These are phyloP conservation scores for Schizosaccharomyces japonicus DNA, from an alignment of 805 yeast genomes.

Conservation along the genomic window DNA sequence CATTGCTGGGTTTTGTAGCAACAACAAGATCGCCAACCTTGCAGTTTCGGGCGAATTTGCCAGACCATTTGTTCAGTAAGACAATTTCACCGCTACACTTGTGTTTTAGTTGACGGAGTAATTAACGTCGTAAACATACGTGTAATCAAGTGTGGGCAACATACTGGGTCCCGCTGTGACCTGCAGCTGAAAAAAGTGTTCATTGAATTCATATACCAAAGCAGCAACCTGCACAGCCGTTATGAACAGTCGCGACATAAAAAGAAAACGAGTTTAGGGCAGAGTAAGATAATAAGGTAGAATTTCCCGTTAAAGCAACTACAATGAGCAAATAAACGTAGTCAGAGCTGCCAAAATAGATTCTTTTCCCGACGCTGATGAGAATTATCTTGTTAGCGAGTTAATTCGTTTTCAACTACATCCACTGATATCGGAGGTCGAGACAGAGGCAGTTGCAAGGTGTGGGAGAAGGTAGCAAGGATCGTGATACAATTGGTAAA, in stretches of 20 bases:
- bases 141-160: constrained; percentile 1
- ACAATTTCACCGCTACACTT: constrained; percentile 52
- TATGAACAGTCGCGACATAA: not conserved
- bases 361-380: too few relatives aligned
- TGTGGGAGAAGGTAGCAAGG: not conserved
- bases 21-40: constrained; percentile 71
- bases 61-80: constrained; percentile 37
- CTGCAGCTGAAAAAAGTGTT: not conserved
- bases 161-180: constrained; percentile 2
- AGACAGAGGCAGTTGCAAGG: too few relatives aligned
- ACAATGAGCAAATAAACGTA: too few relatives aligned
- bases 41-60: constrained; percentile 39
- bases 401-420: too few relatives aligned
- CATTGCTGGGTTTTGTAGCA: constrained; percentile 74
- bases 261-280: too few relatives aligned
- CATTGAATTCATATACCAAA: not conserved
- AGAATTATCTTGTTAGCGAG: too few relatives aligned
- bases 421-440: too few relatives aligned
- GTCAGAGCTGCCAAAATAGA: too few relatives aligned
- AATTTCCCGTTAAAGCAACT: too few relatives aligned
- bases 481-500: not conserved
- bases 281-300: too few relatives aligned
- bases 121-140: not conserved
- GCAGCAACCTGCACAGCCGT: not conserved
- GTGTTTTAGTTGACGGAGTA: not conserved